Evolutionary conservation across 305 asterid species (phyloP).

Genomic region (Fraxinus sp.): DNA sequence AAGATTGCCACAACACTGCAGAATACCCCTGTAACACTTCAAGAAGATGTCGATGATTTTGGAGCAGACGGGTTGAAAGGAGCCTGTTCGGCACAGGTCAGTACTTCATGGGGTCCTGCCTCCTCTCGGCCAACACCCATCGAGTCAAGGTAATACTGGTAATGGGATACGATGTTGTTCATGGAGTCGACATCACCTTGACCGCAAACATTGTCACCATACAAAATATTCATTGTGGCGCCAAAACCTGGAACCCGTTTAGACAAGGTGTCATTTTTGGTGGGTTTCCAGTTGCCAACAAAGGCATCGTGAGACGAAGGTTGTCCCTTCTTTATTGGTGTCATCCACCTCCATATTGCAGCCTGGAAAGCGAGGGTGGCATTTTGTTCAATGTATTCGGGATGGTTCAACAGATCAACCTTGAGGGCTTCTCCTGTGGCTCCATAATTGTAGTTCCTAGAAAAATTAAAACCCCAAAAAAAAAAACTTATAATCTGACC

Average conservation of each 20-base stretch:
- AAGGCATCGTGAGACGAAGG: constrained; percentile 80
- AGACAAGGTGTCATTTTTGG: constrained; percentile 73
- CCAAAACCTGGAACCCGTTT: constrained; percentile 78
- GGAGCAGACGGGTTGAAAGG: constrained; percentile 50
- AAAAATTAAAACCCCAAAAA: background rate
- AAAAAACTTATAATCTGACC: background rate
- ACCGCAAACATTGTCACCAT: constrained; percentile 66
- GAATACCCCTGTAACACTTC: constrained; percentile 11
- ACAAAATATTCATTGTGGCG: constrained; percentile 75
- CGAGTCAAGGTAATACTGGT: constrained; percentile 65
- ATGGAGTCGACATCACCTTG: constrained; percentile 76
- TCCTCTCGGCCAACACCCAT: constrained; percentile 76
- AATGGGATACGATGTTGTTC: constrained; percentile 71
- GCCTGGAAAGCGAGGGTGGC: constrained; percentile 86
- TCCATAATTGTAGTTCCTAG: constrained; percentile 80
- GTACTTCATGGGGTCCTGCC: constrained; percentile 67
- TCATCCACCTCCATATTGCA: constrained; percentile 84
- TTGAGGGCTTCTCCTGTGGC: constrained; percentile 59
- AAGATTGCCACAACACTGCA: background rate
- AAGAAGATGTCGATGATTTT: constrained; percentile 40
- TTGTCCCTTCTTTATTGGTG: constrained; percentile 61
- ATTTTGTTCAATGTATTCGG: constrained; percentile 83
- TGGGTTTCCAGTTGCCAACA: constrained; percentile 79
- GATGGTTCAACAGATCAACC: constrained; percentile 76
- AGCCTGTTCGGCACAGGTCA: constrained; percentile 68